Base-by-base conservation (phyloP, 495 filamentous ascomycete genomes). In the Parachaetomium inaequale region DNA sequence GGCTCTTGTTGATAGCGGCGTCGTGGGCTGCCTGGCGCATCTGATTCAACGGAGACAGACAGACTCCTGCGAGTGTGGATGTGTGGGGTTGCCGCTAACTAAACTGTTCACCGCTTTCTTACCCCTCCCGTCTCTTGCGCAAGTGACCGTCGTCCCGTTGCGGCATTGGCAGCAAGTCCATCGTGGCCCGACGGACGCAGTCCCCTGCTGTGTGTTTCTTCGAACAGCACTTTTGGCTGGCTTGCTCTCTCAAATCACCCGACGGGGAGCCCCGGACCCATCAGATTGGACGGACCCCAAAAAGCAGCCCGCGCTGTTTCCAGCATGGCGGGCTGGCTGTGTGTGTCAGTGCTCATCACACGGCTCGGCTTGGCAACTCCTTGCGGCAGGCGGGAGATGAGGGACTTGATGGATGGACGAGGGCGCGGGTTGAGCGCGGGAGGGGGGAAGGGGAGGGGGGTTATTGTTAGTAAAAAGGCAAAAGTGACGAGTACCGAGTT, bases 261-360 rank as follows among this genome's bases (percentile, higher is more conserved):
- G 15, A 15, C 31, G 32, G 12, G 6, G 31, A 23, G 19, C 31
- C 2, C 51, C 10, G 12, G 21, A 5, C 19, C 32, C 19, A 25
- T 36, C 31, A 54, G 26, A 50, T 28, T 28, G 46, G 12, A 3
- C 23, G 46, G 4, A n/a, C 29, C 15, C 28, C n/a, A n/a, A n/a
- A 34, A 7, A 12, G 0, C 3, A 46, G 12, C 19, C 21, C 28
- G 15, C 26, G 17, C 26, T 26, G 47, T 51, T 31, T 8, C 34
- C 21, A 40, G 21, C 11, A 38, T 19, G 29, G 29, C 43, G 43
- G 31, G 19, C n/a, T n/a, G n/a, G 31, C 21, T 29, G 6, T 50
- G n/a, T n/a, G n/a, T n/a, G n/a, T n/a, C n/a, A n/a, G n/a, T 12
- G 31, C 29, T 36, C 51, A 54, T 54, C 51, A 54, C 51, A 54